Evolutionary conservation across 2,329 filamentous ascomycete species (phyloP), one percentile per base, ranked within the genome.

Genomic region (Neofusicoccum umdonicola): DNA sequence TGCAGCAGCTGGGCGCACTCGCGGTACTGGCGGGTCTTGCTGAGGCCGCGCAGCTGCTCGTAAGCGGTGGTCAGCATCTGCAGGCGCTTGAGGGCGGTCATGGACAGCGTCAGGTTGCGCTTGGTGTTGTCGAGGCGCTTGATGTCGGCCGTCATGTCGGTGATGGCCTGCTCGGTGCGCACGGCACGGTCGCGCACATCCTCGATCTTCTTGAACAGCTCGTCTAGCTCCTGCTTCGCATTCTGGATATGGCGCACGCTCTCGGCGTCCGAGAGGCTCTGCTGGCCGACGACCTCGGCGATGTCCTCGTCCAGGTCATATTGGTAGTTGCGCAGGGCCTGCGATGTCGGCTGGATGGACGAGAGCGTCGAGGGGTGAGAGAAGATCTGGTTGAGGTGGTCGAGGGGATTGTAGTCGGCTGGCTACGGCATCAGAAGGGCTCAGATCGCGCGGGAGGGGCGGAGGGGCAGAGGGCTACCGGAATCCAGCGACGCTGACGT

Each of bases 61-160:
- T 98, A 99, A n/a, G 95, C 95, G 3, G 95, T 98, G 4, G 95
- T 98, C 74, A 99, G 82, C 95, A 99, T 99, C 83, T 99, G 95
- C 71, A 99, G 84, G 52, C 95, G 86, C 82, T 99, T 99, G 72
- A 99, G 83, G 22, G 94, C 94, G 48, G 95, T 99, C 95, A 99
- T 99, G 69, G 93, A 97, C 62, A 96, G 84, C 9, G 95, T 97
- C 67, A 99, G 84, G 78, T 99, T 99, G 77, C 90, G 90, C 83
- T 99, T 99, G 42, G 95, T 97, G 77, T 91, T 91, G 79, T 99
- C 95, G 68, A 99, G 85, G 69, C 94, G 89, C 82, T 99, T 99
- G 77, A 99, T 99, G 74, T 99, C 95, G 65, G 95, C 93, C 67
- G 95, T 99, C 95, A 99, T 99, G 70, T 93, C 93, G 52, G 94